Percentiles rank a stretch among this genome's conserved stretches.
These are phyloP conservation scores for Haematococcus sp. DNA, from an alignment of 139 green algal species.

Conservation along the genomic window DNA sequence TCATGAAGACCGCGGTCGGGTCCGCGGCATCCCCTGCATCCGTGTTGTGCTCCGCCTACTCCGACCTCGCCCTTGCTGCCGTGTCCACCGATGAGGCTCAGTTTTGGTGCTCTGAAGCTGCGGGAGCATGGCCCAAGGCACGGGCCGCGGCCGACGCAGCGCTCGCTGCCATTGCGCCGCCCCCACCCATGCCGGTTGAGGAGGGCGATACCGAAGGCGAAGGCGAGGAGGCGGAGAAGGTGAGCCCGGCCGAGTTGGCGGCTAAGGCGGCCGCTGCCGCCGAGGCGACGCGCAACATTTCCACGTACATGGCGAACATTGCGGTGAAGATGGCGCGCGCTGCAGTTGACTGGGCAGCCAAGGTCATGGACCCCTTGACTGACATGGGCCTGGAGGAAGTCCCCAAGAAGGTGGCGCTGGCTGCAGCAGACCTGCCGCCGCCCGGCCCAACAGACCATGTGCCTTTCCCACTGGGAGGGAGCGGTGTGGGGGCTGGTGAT, in stretches of 20 bases:
- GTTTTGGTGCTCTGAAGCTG: slow-evolving; percentile 2
- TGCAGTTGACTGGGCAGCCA: background rate
- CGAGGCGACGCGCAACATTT: background rate
- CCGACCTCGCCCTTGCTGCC: background rate
- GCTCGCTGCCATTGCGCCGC: background rate
- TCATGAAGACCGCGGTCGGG: background rate
- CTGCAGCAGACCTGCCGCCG: background rate
- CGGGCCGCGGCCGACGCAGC: background rate
- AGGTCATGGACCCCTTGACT: background rate
- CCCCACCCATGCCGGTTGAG: background rate
- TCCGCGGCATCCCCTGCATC: background rate
- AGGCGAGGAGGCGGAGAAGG: background rate
- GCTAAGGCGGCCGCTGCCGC: slow-evolving; percentile 1
- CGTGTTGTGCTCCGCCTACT: background rate
- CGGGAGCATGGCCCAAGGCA: background rate
- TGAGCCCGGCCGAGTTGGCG: background rate
- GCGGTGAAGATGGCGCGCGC: background rate
- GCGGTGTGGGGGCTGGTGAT: too few relatives aligned
- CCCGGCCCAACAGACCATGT: too few relatives aligned
- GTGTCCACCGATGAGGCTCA: background rate
- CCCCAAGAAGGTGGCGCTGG: background rate
- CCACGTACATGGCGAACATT: background rate
- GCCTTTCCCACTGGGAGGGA: too few relatives aligned
- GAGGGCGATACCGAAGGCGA: background rate
- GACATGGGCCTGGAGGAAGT: background rate